Evolutionary conservation across 805 yeast genomes (phyloP), one percentile per base, ranked within the genome.

Genomic region (Ogataea philodendri): DNA sequence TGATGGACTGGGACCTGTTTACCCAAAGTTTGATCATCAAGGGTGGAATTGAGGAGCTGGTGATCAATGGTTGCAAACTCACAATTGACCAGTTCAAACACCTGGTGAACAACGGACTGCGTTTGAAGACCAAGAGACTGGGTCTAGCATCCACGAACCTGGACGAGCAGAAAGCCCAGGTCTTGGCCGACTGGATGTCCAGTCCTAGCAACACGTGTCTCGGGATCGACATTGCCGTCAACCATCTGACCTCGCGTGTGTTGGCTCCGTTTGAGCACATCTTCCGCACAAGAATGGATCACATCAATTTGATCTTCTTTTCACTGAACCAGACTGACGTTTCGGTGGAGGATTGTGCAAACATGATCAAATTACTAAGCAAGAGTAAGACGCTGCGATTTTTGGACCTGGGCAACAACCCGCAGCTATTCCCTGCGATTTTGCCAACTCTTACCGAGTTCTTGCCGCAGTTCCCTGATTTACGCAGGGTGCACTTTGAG

Each of bases 1-100:
- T 68, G 9, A 69, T 75, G 76, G 66, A 75, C 49, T 75, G 81
- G 81, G 62, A 66, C 28, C 44, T 74, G 28, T 69, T 75, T 43
- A 66, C 67, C 19, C 57, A 65, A 17, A 46, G 74, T 1, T 37
- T 75, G n/a, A 51, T 58, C 1, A 10, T 49, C 10, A 55, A 78
- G 38, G 75, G 76, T 5, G 81, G 81, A 0, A 65, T 75, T 21
- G 79, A 73, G 50, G 81, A 75, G 45, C 60, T 75, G 38, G 81
- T 75, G 10, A 66, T 75, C 32, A 74, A 75, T 45, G 81, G 81
- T 1, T 75, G 79, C 49, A 69, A 70, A 44, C 51, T 75, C 26
- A 51, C 65, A 3, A 70, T 68, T 41, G 57, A 54, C 3, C 65
- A 60, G 22, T 74, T 74, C 42, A 49, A 56, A 22, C 54, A 58